Evolutionary conservation across 2,329 filamentous ascomycete genomes (phyloP), one percentile per base, ranked within the genome.

Genomic region (Coleophoma crateriformis): DNA sequence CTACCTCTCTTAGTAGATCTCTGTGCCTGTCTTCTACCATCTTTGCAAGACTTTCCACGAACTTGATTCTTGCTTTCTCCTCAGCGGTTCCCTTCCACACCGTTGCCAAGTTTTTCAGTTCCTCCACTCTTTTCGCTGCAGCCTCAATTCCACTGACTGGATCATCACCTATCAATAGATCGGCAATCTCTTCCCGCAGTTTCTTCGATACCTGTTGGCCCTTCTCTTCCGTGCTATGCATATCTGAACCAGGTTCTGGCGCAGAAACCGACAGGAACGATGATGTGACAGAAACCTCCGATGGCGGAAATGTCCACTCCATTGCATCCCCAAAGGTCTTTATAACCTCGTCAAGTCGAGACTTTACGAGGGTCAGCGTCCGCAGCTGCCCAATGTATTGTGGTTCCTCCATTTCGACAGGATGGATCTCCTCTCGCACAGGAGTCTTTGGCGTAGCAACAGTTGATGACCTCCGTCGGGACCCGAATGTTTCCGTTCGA

Each of bases 61-160:
- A 90, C 61, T 82, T 87, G 10, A 72, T 71, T 47, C 94, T 76
- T 6, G 90, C 89, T 69, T 88, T 95, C 67, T 97, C 94, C 70
- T 99, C 94, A 0, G 88, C 87, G 2, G 94, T 96, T n/a, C 90
- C 90, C 65, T 87, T 92, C 91, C 94, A 99, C 19, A 99, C 84
- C n/a, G 71, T 71, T 4, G 83, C 82, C 55, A 97, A 70, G 54
- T 84, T 79, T 61, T 90, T 85, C 49, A 97, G 75, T 63, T 88
- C 82, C 61, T 90, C 85, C 13, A 97, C 84, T 41, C 88, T 76
- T 49, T 77, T 76, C 12, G 80, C 80, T 0, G 94, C 94, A 50
- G 84, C 83, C 55, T 88, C 84, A 8, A 94, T 74, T 14, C 88
- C 88, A 41, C 77, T 75, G 12, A 84, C 73, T 0, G 81, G 77